phyloP scores from a whole-genome alignment of 306 rosid genomes.

The Cercis canadensis region DNA sequence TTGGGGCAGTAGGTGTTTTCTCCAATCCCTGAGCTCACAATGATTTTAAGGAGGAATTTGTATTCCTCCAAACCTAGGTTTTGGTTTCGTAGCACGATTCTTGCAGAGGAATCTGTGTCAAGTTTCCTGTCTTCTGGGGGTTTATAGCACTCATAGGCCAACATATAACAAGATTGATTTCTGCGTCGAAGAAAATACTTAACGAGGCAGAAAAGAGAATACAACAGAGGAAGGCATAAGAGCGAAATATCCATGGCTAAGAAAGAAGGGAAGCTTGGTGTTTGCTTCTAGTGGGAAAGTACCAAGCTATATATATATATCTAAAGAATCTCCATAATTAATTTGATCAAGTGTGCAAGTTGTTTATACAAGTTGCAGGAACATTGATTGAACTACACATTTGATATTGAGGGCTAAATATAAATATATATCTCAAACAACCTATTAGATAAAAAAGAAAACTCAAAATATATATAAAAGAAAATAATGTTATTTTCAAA shows the following conservation, averaged over 20 bases:
- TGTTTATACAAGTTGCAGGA: no score
- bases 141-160: constrained; percentile 58
- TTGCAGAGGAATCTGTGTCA: constrained; percentile 35
- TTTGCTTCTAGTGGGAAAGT: constrained; percentile 2
- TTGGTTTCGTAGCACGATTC: constrained; percentile 45
- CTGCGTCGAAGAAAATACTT: constrained; percentile 35
- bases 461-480: no score
- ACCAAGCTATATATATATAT: no score
- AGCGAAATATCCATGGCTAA: constrained; percentile 46
- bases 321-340: no score
- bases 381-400: no score
- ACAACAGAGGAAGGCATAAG: constrained; percentile 25
- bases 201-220: constrained; percentile 22
- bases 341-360: no score
- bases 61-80: constrained; percentile 56
- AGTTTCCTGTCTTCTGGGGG: constrained; percentile 50
- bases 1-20: constrained; percentile 57
- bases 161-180: constrained; percentile 48
- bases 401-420: no score
- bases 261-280: neutral
- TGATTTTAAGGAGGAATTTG: constrained; percentile 47
- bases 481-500: no score
- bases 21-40: constrained; percentile 52
- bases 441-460: no score
- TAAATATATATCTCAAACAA: no score